Percentiles rank a stretch among this genome's conserved stretches.
Conservation (phyloP, 768 basidiomycete species). For the Amanita brunnescens region DNA sequence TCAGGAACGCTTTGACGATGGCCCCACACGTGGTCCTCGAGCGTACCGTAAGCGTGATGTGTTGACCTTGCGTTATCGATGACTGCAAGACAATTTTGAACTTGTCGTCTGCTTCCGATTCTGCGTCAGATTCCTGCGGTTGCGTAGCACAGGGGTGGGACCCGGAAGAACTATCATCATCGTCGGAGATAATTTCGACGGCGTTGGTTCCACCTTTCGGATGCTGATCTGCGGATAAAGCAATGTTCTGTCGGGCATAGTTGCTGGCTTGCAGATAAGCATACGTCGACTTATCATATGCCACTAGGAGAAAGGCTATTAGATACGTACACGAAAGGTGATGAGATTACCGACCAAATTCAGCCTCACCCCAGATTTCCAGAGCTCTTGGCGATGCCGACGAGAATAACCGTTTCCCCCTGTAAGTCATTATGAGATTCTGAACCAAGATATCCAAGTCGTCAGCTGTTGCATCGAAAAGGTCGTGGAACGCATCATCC, state of each 20-base stretch:
- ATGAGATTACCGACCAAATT: slow-evolving; percentile 41
- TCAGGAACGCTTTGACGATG: slow-evolving; percentile 69
- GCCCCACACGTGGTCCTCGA: slow-evolving; percentile 69
- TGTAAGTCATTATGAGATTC: slow-evolving; percentile 51
- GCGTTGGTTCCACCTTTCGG: slow-evolving; percentile 10
- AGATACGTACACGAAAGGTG: background rate
- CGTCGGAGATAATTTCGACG: slow-evolving; percentile 19
- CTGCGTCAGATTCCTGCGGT: slow-evolving; percentile 25
- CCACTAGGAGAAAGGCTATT: slow-evolving; percentile 34
- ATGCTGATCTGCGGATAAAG: slow-evolving; percentile 5
- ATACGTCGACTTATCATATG: slow-evolving; percentile 53
- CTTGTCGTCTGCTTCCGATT: slow-evolving; percentile 39
- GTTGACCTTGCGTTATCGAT: slow-evolving; percentile 33
- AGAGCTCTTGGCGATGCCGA: slow-evolving; percentile 61
- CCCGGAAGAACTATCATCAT: slow-evolving; percentile 9
- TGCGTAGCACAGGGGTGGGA: background rate
- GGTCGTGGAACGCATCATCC: slow-evolving; percentile 54
- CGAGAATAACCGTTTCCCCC: slow-evolving; percentile 56
- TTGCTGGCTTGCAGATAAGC: slow-evolving; percentile 39
- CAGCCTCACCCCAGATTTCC: slow-evolving; percentile 58
- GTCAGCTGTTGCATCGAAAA: slow-evolving; percentile 64
- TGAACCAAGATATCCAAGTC: slow-evolving; percentile 40
- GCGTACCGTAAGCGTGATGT: slow-evolving; percentile 60
- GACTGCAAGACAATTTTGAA: slow-evolving; percentile 66
- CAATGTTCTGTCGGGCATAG: background rate